A percentile compares a stretch with the other conserved stretches of the same genome.
phyloP scores from a whole-genome alignment of 106 monocot genomes.

The Dendrobium nobile region DNA sequence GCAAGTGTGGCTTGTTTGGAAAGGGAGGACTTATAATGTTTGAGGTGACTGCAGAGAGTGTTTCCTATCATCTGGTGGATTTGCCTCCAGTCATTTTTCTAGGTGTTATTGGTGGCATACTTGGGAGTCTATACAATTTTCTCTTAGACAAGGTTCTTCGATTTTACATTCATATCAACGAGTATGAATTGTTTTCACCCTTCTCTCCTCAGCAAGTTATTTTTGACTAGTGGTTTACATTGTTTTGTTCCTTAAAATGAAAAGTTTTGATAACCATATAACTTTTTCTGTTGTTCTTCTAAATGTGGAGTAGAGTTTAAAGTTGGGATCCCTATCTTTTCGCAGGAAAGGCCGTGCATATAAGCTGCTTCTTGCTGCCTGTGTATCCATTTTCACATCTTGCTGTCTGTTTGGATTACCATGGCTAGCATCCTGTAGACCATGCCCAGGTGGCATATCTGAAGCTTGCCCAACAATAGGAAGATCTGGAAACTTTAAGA shows the following conservation, averaged over 20 bases:
- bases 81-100: slow-evolving; percentile 63
- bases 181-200: slow-evolving; percentile 30
- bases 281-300: not conserved
- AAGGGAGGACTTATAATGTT: slow-evolving; percentile 88
- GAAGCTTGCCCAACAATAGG: slow-evolving; percentile 58
- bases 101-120: slow-evolving; percentile 65
- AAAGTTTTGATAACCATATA: not conserved
- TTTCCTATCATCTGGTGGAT: slow-evolving; percentile 50
- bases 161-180: slow-evolving; percentile 56
- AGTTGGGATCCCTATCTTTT: not conserved
- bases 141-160: slow-evolving; percentile 53
- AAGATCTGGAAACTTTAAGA: slow-evolving; percentile 50
- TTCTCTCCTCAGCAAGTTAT: slow-evolving; percentile 1
- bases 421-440: slow-evolving; percentile 44
- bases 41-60: slow-evolving; percentile 50
- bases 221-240: not conserved
- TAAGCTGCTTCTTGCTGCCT: slow-evolving; percentile 46
- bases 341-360: slow-evolving; percentile 33
- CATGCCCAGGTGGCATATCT: slow-evolving; percentile 30
- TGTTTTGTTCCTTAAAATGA: no score
- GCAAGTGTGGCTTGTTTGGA: slow-evolving; percentile 75
- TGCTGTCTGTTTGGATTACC: slow-evolving; percentile 47
- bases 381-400: slow-evolving; percentile 36
- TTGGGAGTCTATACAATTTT: slow-evolving; percentile 80
- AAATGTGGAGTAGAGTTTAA: not conserved